phyloP scores from a whole-genome alignment of 169 alveolate genomes.

The Perkinsus chesapeaki region DNA sequence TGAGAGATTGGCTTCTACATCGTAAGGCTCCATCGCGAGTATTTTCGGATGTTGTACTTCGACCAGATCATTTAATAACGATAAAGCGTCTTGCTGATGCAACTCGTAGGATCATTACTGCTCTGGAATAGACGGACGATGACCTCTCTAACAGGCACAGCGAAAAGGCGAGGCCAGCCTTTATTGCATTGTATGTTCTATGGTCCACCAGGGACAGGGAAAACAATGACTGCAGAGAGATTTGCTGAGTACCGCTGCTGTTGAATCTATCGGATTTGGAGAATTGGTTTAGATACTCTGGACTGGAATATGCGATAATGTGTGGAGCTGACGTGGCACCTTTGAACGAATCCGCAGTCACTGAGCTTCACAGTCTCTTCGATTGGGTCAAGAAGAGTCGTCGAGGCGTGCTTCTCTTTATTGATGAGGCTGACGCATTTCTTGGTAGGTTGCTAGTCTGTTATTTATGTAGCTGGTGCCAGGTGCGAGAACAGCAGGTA shows the following conservation, averaged over 20 bases:
- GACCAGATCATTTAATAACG: conserved; percentile 40
- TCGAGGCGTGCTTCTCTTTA: conserved; percentile 76
- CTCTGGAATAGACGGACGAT: conserved; percentile 45
- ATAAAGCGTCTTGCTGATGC: conserved; percentile 18
- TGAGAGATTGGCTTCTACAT: conserved; percentile 5
- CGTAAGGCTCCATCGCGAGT: conserved; percentile 17
- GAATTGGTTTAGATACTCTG: conserved; percentile 42
- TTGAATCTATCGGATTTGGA: conserved; percentile 52
- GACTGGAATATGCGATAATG: conserved; percentile 84
- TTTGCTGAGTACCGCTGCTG: conserved; percentile 20
- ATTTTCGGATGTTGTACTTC: conserved; percentile 47
- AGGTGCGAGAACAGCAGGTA: conserved; percentile 50
- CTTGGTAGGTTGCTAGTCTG: conserved; percentile 61
- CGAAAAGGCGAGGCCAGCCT: conserved; percentile 74
- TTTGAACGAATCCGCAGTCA: conserved; percentile 80
- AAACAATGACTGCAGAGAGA: conserved; percentile 80
- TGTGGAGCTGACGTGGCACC: conserved; percentile 94
- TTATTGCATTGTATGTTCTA: conserved; percentile 77
- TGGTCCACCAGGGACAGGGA: conserved; percentile 97
- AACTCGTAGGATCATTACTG: not conserved
- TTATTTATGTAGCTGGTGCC: not conserved
- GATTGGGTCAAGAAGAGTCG: conserved; percentile 80
- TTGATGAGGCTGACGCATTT: conserved; percentile 95
- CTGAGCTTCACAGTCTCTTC: conserved; percentile 84
- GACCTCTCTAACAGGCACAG: conserved; percentile 44